Base-by-base conservation (phyloP, 305 asterid genomes). In the Coffea humblotiana region DNA sequence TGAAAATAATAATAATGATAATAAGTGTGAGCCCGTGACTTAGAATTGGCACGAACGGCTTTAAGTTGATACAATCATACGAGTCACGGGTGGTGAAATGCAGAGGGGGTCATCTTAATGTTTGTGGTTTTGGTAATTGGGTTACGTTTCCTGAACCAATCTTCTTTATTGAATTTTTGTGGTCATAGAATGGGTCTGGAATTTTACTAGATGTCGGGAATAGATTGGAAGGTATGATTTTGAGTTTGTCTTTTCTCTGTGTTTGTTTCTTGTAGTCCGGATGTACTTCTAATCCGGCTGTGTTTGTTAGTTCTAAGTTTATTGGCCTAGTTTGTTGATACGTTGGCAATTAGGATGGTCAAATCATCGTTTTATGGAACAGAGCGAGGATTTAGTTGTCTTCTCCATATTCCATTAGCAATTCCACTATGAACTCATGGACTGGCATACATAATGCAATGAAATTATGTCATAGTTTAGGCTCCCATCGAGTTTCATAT, bases 11-110 rank as follows among this genome's bases (percentile, higher is more conserved):
- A 40, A 40, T 40, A 37, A 29, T 4, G 2, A 37, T 37, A 40
- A 5, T 40, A 14, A 9, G 64, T 47, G 32, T 15, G 54, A 68
- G 58, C 75, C 81, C 81, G 80, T 77, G 80, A 77, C 23, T 10
- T 12, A 19, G 75, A 49, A 67, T 29, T 51, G 65, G 74, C 79
- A 69, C 8, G 74, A 32, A 27, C 16, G 43, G 48, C 54, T 19
- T 71, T 10, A 12, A 54, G 35, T 35, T 35, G 63, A 52, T 37
- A 16, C 2, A 19, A 25, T 35, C 48, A 52, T 37, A 25, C 2
- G 13, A 25, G 80, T 67, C 80, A 77, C 80, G 80, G 80, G 80
- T 48, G 37, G 19, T 9, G 19, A 61, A 27, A 32, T 29, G 66
- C 7, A 25, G 27, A 37, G 11, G 51, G 51, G 51, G 12, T 27